Evolutionary conservation across 73 alveolate species (phyloP).

Genomic region (Uronychia setigera): DNA sequence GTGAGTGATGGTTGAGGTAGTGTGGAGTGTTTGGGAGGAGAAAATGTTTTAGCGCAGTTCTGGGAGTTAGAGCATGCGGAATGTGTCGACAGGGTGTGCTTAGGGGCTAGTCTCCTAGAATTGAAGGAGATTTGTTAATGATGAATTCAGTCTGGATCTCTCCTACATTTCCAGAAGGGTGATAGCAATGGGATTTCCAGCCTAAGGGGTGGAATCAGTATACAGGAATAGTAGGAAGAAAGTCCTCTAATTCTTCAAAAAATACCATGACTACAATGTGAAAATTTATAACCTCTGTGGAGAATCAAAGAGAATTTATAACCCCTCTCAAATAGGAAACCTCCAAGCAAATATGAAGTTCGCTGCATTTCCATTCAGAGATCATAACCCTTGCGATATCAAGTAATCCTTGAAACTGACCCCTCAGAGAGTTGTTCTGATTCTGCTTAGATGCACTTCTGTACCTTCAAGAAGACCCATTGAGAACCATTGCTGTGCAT

Average conservation of each 20-base stretch:
- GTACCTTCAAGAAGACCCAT: slow-evolving; percentile 61
- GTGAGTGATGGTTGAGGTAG: too few relatives aligned
- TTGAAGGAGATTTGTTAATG: slow-evolving; percentile 64
- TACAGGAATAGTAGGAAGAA: slow-evolving; percentile 80
- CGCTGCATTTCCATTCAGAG: slow-evolving; percentile 9
- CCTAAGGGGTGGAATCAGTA: slow-evolving; percentile 77
- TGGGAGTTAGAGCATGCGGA: not conserved
- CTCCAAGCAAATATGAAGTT: not conserved
- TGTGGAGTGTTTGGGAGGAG: too few relatives aligned
- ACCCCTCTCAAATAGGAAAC: not conserved
- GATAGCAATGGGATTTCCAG: slow-evolving; percentile 97
- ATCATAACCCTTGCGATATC: slow-evolving; percentile 23
- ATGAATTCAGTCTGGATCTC: slow-evolving; percentile 82
- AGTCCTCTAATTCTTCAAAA: slow-evolving; percentile 77
- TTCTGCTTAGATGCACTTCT: slow-evolving; percentile 73
- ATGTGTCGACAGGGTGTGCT: slow-evolving; percentile 6
- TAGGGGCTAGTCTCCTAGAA: slow-evolving; percentile 55
- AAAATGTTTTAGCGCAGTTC: too few relatives aligned
- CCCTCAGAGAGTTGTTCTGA: slow-evolving; percentile 60
- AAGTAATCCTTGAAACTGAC: slow-evolving; percentile 10
- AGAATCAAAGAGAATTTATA: slow-evolving; percentile 35
- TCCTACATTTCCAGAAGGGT: slow-evolving; percentile 82
- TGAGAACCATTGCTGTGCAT: slow-evolving; percentile 75
- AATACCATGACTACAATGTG: slow-evolving; percentile 76
- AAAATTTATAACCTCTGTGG: slow-evolving; percentile 87